Conservation (phyloP, 2,329 filamentous ascomycete genomes). For the Fusarium heterosporum region DNA sequence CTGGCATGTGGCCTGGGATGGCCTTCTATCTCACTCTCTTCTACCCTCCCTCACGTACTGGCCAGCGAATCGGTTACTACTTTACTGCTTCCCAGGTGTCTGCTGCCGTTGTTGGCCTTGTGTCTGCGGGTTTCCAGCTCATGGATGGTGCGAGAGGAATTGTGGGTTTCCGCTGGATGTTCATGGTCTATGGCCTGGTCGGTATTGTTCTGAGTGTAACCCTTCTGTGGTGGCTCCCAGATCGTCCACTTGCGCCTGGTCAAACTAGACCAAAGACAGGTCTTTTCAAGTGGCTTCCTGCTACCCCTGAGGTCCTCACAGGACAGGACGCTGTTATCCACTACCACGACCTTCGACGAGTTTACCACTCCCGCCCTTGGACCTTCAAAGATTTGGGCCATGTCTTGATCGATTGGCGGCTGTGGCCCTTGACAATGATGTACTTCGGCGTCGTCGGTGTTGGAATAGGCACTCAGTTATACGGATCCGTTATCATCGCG, state of each 20-base stretch:
- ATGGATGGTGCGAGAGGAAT: conserved; percentile 84
- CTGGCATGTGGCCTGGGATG: conserved; percentile 97
- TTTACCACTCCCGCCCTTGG: conserved; percentile 83
- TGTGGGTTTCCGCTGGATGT: conserved; percentile 93
- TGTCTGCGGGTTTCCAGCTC: conserved; percentile 90
- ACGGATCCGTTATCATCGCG: conserved; percentile 87
- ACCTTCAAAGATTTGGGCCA: conserved; percentile 73
- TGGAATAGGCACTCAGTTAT: conserved; percentile 89
- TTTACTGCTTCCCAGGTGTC: conserved; percentile 91
- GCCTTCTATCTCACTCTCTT: conserved; percentile 91
- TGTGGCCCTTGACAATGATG: conserved; percentile 90
- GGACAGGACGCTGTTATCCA: conserved; percentile 84
- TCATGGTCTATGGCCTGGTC: conserved; percentile 84
- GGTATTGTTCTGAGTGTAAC: conserved; percentile 77
- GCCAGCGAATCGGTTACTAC: conserved; percentile 89
- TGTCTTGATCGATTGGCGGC: conserved; percentile 85
- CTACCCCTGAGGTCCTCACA: conserved; percentile 75
- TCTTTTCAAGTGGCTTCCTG: conserved; percentile 74
- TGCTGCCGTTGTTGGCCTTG: conserved; percentile 87
- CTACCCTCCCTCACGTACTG: conserved; percentile 87
- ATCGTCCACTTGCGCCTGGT: conserved; percentile 82
- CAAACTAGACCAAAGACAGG: conserved; percentile 63
- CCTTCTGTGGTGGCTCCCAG: conserved; percentile 91
- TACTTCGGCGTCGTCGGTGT: conserved; percentile 96
- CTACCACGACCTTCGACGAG: conserved; percentile 83